Evolutionary conservation across 116 monocot genomes (phyloP), one percentile per base, ranked within the genome.

Genomic region (Trichopus zeylanicus): DNA sequence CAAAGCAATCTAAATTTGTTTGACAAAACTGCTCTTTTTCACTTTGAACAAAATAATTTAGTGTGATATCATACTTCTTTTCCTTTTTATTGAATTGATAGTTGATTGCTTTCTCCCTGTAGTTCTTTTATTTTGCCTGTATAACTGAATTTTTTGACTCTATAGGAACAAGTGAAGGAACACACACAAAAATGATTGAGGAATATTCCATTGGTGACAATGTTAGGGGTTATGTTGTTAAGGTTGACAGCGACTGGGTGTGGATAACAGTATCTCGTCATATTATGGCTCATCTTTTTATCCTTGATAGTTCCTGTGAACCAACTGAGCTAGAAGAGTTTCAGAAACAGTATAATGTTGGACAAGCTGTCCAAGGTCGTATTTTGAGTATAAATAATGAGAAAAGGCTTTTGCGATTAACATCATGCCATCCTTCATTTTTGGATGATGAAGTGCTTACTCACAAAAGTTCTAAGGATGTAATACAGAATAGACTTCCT

Each of bases 241-340:
- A 90, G 70, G 73, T 84, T 61, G 87, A 84, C 22, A 46, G 35
- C 10, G 95, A 95, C n/a, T 95, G 90, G 95, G 52, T 83, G 31
- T 74, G 71, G 72, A 56, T 95, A 61, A 73, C 79, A n/a, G 51
- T 95, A 19, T 61, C 90, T n/a, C 65, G 65, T 23, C 25, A 54
- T 65, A 21, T 79, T 18, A 64, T 25, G 62, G 89, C 76, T 23
- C 75, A 81, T 26, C 57, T 89, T 55, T 85, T 61, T 68, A 71
- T 89, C 53, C 84, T 89, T 62, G 89, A 95, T 75, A 84, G 71
- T 70, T 89, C 95, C 51, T 74, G 53, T 60, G 90, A 95, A 52
- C 91, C 95, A 6, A 64, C 35, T 27, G 95, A 90, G 21, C 84
- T 90, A 51, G 23, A 75, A 32, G 67, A 90, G 27, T 97, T 97